Evolutionary conservation across 371 early-diverging fungal genomes (phyloP).

Genomic region (Rhizopus arrhizus): DNA sequence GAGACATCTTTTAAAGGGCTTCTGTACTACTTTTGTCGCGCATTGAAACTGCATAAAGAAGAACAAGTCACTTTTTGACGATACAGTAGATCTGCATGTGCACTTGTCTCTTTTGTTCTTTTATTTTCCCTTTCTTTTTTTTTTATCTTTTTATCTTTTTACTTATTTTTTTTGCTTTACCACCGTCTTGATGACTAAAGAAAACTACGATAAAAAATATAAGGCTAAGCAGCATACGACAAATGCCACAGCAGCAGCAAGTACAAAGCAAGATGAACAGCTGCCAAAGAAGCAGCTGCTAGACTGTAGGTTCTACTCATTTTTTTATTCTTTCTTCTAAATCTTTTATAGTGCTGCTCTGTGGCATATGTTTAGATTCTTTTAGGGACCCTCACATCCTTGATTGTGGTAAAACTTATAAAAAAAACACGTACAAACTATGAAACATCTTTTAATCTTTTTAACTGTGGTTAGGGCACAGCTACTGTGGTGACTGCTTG

Average conservation of each 20-base stretch:
- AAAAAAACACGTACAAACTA: not conserved
- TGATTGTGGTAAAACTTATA: constrained; percentile 8
- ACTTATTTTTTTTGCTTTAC: not conserved
- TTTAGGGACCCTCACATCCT: constrained; percentile 8
- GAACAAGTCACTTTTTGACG: not conserved
- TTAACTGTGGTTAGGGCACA: constrained; percentile 8
- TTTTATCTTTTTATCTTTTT: not conserved
- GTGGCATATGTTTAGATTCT: constrained; percentile 7
- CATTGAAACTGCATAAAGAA: constrained; percentile 4
- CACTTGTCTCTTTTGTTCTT: not conserved
- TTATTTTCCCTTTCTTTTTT: not conserved
- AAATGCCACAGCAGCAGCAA: not conserved
- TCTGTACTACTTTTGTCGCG: not conserved
- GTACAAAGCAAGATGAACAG: not conserved
- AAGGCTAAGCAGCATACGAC: too few relatives aligned
- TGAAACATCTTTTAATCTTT: too few relatives aligned
- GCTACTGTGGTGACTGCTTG: constrained; percentile 16
- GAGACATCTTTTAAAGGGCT: too few relatives aligned
- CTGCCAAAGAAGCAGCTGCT: not conserved
- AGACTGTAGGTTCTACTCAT: not conserved
- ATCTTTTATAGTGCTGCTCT: constrained; percentile 1
- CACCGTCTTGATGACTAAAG: not conserved
- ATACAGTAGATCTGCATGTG: not conserved
- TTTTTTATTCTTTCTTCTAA: too few relatives aligned
- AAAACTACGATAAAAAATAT: not conserved